These are phyloP conservation scores for Phyllosticta citriasiana DNA, from an alignment of 2,329 filamentous ascomycete species.

Conservation along the genomic window DNA sequence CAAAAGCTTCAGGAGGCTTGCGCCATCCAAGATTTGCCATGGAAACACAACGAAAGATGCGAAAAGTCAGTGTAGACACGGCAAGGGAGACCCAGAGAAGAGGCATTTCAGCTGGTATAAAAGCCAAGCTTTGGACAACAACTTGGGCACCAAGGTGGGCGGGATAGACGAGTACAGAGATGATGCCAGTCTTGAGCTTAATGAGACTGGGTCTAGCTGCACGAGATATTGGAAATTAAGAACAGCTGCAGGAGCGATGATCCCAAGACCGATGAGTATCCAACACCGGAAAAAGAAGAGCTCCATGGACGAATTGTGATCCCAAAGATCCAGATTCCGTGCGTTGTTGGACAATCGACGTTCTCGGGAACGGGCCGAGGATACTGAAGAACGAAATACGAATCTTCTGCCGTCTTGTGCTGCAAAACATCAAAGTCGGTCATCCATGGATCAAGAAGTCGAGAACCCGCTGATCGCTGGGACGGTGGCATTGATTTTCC, in stretches of 20 bases:
- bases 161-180: neutral
- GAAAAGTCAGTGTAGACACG: neutral
- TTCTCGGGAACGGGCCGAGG: neutral
- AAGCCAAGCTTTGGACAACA: neutral
- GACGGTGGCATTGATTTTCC: neutral
- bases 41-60: neutral
- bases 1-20: neutral
- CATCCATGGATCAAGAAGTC: neutral
- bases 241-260: neutral
- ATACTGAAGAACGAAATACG: neutral
- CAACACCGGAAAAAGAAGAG: neutral
- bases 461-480: neutral
- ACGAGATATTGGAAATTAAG: neutral
- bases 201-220: neutral
- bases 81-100: neutral
- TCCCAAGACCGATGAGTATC: neutral
- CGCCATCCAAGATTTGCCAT: neutral
- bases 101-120: neutral
- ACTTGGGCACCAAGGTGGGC: neutral
- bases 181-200: neutral
- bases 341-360: neutral
- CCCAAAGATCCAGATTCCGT: neutral
- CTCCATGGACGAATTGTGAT: neutral
- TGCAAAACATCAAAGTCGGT: neutral
- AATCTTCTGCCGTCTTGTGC: neutral